phyloP scores from a whole-genome alignment of 192 early-diverging fungal species.

The Linnemannia schmuckeri region DNA sequence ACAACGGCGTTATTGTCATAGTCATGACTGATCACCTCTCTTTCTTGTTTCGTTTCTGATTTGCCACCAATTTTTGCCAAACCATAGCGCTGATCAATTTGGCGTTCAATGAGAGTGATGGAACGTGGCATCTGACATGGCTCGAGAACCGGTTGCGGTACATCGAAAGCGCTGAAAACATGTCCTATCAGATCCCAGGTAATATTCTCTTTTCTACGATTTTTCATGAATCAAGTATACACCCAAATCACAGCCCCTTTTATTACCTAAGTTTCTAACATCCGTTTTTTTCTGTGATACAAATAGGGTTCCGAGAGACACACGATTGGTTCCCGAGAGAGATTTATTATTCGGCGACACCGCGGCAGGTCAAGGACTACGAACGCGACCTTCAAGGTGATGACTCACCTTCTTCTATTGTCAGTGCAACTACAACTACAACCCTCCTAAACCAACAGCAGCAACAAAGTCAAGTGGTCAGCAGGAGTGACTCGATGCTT shows the following conservation, averaged over 20 bases:
- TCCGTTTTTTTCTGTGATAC: background rate
- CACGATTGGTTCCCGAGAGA: slow-evolving; percentile 23
- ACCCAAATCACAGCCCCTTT: too few species aligned
- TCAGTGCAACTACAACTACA: background rate
- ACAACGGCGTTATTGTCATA: background rate
- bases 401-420: background rate
- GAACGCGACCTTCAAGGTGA: background rate
- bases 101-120: slow-evolving; percentile 26
- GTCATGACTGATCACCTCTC: background rate
- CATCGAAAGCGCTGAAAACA: slow-evolving; percentile 29
- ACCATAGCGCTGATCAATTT: slow-evolving; percentile 28
- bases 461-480: background rate
- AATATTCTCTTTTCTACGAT: background rate
- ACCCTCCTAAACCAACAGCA: background rate
- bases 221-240: background rate
- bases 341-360: slow-evolving; percentile 26
- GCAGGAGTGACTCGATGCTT: background rate
- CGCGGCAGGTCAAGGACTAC: slow-evolving; percentile 7
- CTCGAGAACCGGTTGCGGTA: slow-evolving; percentile 27
- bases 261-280: too few species aligned
- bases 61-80: background rate
- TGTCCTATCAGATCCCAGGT: slow-evolving; percentile 25
- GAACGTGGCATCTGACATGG: slow-evolving; percentile 19
- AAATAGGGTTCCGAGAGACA: slow-evolving; percentile 17
- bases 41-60: background rate